phyloP scores from a whole-genome alignment of 1,284 basidiomycete genomes.

The Tilletia walkeri region DNA sequence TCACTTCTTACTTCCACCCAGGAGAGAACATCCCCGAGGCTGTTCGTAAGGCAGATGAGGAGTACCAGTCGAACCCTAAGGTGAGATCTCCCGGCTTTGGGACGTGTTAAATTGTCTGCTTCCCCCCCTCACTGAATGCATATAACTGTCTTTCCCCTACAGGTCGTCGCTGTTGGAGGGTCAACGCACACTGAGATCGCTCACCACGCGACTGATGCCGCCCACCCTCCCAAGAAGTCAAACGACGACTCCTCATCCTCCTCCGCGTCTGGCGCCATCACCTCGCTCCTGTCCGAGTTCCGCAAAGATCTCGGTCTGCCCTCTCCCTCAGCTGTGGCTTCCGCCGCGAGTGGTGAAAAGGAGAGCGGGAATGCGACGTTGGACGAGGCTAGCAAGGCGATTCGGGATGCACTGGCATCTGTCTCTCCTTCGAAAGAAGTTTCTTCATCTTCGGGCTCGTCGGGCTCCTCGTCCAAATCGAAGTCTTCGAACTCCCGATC shows the following conservation, averaged over 20 bases:
- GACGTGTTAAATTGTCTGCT: background rate
- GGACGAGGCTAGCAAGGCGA: background rate
- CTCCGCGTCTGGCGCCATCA: background rate
- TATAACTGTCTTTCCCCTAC: too few relatives aligned
- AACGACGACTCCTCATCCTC: background rate
- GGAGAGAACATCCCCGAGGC: slow-evolving; percentile 11
- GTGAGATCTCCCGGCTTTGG: background rate
- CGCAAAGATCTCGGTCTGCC: slow-evolving; percentile 17
- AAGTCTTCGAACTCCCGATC: slow-evolving; percentile 16
- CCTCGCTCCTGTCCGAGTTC: slow-evolving; percentile 7
- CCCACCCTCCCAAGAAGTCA: background rate
- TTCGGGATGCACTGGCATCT: background rate
- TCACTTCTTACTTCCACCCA: slow-evolving; percentile 40
- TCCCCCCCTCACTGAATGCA: too few relatives aligned
- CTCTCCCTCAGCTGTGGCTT: slow-evolving; percentile 19
- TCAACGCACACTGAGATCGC: background rate
- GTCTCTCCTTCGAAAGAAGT: background rate
- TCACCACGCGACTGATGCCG: slow-evolving; percentile 4
- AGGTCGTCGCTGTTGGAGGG: slow-evolving; percentile 16
- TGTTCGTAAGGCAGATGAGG: slow-evolving; percentile 2
- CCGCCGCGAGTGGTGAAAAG: background rate
- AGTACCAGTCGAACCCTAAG: slow-evolving; percentile 15
- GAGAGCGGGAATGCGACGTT: slow-evolving; percentile 1
- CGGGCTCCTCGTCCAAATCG: too few relatives aligned
- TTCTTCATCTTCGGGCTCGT: slow-evolving; percentile 18